Evolutionary conservation across 257 asterid species (phyloP), one percentile per base, ranked within the genome.

Genomic region (Solanum okadae): DNA sequence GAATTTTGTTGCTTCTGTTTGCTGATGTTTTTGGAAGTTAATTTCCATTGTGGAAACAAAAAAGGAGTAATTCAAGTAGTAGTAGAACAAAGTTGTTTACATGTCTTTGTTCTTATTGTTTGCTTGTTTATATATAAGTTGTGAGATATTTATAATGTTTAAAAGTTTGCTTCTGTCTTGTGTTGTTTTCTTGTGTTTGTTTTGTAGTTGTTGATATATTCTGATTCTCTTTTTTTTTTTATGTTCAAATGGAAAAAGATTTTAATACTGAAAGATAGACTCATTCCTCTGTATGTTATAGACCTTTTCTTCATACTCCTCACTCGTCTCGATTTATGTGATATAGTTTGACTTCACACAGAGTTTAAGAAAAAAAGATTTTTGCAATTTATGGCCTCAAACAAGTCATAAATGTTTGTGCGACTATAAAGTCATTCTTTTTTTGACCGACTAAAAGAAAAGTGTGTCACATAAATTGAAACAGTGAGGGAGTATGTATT

Each of bases 1-100:
- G 73, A 49, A 88, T 91, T 92, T 92, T 79, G 88, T 65, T 70
- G 78, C 35, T 49, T 29, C 3, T 81, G 4, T 81, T 81, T 46
- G 44, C 1, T 89, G 87, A 20, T 89, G 90, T 52, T 87, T 88
- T 82, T 92, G 95, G 90, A 93, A 94, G 25, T 92, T 92, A 42
- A 94, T 93, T 86, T 93, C 96, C 98, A 94, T 94, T 88, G 13
- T 25, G 35, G 85, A n/a, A 77, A 33, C 25, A 20, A 34, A 75
- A 29, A 1, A 9, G 46, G n/a, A 42, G 37, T 14, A 16, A 35
- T 63, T 63, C 29, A 37, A 85, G 61, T 33, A 23, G 85, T 20
- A 33, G 42, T 37, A 76, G 18, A 49, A 76, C 3, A 33, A 63
- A 46, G 86, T 84, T 85, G 89, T 88, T 71, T 46, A 84, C 49